Conservation (phyloP, 2,329 filamentous ascomycete species). For the Cladophialophora exuberans region DNA sequence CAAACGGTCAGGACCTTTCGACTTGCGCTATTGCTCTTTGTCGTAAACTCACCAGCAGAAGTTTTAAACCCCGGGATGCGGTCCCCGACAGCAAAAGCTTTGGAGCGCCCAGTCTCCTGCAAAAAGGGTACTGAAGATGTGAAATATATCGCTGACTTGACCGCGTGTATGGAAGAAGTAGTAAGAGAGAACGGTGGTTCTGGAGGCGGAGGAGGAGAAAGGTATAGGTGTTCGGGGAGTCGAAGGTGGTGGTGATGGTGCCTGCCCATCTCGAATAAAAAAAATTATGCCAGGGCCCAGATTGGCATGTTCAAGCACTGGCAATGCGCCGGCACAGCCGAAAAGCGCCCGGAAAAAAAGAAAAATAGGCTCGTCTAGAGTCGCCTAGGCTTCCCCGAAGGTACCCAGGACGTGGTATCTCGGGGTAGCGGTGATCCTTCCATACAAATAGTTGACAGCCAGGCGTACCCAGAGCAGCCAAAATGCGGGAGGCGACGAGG, state of each 20-base stretch:
- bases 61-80: conserved; percentile 39
- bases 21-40: not conserved
- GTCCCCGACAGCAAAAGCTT: conserved; percentile 35
- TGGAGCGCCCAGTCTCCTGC: conserved; percentile 26
- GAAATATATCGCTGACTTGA: conserved; percentile 23
- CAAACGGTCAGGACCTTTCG: not conserved
- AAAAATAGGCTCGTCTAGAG: not conserved
- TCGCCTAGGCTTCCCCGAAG: not conserved
- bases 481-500: not conserved
- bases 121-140: conserved; percentile 20
- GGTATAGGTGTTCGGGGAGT: conserved; percentile 33
- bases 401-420: not conserved
- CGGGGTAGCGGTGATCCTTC: not conserved
- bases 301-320: conserved; percentile 22
- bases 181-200: conserved; percentile 20
- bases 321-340: conserved; percentile 10
- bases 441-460: not conserved
- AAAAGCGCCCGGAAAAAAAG: not conserved
- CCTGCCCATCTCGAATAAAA: conserved; percentile 29
- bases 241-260: conserved; percentile 31
- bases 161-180: conserved; percentile 28
- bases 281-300: conserved; percentile 13
- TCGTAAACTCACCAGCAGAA: conserved; percentile 37
- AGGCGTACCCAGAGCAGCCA: not conserved
- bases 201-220: conserved; percentile 28